Percentiles rank a stretch among this genome's conserved stretches.
These are phyloP conservation scores for Epichloe festucae DNA, from an alignment of 2,329 filamentous ascomycete species.

Conservation along the genomic window DNA sequence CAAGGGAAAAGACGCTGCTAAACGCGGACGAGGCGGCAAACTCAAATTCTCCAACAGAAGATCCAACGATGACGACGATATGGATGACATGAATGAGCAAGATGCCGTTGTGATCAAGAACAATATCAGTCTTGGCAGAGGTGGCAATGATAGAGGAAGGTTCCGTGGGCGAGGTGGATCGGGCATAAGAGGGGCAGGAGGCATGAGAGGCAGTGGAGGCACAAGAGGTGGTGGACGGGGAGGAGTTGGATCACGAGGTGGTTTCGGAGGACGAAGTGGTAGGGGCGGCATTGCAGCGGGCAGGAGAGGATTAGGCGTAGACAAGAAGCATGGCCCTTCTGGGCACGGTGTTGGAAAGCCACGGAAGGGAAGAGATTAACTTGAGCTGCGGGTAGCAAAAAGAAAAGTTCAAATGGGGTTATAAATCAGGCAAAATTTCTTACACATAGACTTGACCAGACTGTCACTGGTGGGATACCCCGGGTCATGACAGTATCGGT, in stretches of 20 bases:
- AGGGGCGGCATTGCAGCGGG: conserved; percentile 33
- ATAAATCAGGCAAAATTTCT: neutral
- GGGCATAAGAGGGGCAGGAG: neutral
- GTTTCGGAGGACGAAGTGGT: conserved; percentile 29
- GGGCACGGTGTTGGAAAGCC: conserved; percentile 30
- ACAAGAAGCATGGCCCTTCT: conserved; percentile 31
- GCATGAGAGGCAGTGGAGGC: conserved; percentile 16
- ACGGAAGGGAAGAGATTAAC: conserved; percentile 12
- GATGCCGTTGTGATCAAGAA: conserved; percentile 40
- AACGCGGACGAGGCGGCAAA: conserved; percentile 51
- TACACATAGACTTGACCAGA: neutral
- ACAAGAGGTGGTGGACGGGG: conserved; percentile 19
- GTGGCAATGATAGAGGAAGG: conserved; percentile 14
- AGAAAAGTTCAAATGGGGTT: neutral
- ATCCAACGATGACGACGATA: conserved; percentile 32
- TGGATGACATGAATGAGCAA: conserved; percentile 40
- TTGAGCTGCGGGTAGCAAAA: neutral
- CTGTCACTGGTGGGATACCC: neutral
- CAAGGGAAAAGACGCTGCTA: conserved; percentile 51
- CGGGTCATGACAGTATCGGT: neutral
- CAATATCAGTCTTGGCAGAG: conserved; percentile 27
- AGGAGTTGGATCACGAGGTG: conserved; percentile 12
- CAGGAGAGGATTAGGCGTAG: conserved; percentile 36
- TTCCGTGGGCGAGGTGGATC: conserved; percentile 17
- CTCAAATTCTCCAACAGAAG: conserved; percentile 59